A percentile compares a stretch with the other conserved stretches of the same genome.
Evolutionary conservation across 257 asterid species (phyloP).

Genomic region (Lycium ferocissimum): DNA sequence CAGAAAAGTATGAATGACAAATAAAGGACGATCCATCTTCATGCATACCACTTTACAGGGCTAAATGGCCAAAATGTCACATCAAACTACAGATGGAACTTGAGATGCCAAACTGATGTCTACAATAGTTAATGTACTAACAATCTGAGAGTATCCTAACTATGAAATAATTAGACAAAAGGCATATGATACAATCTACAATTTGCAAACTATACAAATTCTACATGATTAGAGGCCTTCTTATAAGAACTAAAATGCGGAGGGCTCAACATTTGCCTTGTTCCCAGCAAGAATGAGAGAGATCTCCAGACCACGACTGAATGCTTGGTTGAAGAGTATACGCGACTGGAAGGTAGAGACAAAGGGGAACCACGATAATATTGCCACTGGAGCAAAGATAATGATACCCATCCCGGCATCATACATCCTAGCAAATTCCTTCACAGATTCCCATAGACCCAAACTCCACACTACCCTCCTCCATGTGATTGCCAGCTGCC

Average conservation of each 20-base stretch:
- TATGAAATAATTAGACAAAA: constrained; percentile 20
- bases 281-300: constrained; percentile 98
- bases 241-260: constrained; percentile 46
- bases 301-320: constrained; percentile 98
- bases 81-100: constrained; percentile 12
- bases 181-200: constrained; percentile 25
- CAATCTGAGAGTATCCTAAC: constrained; percentile 10
- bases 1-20: neutral
- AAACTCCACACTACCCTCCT: constrained; percentile 69
- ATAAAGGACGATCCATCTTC: neutral
- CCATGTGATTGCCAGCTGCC: constrained; percentile 91
- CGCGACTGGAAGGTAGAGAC: constrained; percentile 99
- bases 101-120: constrained; percentile 16
- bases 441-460: constrained; percentile 97
- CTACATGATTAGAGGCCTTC: neutral
- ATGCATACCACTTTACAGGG: neutral
- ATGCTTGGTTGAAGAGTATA: constrained; percentile 96
- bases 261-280: constrained; percentile 86
- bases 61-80: neutral
- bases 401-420: constrained; percentile 99
- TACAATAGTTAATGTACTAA: neutral
- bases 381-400: constrained; percentile 86
- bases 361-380: constrained; percentile 95
- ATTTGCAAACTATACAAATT: constrained; percentile 28
- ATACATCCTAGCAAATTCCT: constrained; percentile 93